phyloP scores from a whole-genome alignment of 2,329 filamentous ascomycete genomes.

The Cladophialophora immunda region DNA sequence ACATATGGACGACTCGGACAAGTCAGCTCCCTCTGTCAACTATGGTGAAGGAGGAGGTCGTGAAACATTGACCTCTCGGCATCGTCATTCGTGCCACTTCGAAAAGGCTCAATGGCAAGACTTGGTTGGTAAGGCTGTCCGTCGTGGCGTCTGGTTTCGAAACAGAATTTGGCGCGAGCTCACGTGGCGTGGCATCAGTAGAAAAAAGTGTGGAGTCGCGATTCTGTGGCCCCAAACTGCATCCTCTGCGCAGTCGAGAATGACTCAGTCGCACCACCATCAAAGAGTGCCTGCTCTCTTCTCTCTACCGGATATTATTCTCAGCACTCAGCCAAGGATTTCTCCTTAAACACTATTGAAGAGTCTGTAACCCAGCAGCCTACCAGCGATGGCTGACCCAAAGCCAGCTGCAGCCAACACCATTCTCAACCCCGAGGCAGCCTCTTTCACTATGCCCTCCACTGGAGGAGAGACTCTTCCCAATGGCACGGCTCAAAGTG shows the following conservation, averaged over 20 bases:
- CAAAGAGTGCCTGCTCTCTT: not conserved
- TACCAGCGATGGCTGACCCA: slow-evolving; percentile 25
- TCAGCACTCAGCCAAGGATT: not conserved
- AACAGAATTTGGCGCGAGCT: not conserved
- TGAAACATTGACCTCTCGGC: not conserved
- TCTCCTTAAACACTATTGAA: not conserved
- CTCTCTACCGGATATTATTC: not conserved
- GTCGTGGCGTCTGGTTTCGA: not conserved
- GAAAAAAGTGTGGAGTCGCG: not conserved
- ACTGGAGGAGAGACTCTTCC: slow-evolving; percentile 1
- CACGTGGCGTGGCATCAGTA: not conserved
- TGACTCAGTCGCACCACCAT: slow-evolving; percentile 5
- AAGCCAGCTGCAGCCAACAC: slow-evolving; percentile 17
- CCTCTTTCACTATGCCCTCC: slow-evolving; percentile 37
- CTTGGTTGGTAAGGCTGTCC: not conserved
- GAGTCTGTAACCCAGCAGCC: not conserved
- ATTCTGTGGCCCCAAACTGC: not conserved
- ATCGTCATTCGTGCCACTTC: not conserved
- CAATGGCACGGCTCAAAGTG: slow-evolving; percentile 23
- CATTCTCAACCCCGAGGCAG: slow-evolving; percentile 36
- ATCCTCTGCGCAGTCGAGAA: not conserved
- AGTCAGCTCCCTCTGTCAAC: not conserved
- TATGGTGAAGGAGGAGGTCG: no score
- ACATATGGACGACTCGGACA: not conserved
- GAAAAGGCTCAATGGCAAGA: not conserved